These are phyloP conservation scores for Schizosaccharomyces lindneri DNA, from an alignment of 805 yeast species.

Conservation along the genomic window DNA sequence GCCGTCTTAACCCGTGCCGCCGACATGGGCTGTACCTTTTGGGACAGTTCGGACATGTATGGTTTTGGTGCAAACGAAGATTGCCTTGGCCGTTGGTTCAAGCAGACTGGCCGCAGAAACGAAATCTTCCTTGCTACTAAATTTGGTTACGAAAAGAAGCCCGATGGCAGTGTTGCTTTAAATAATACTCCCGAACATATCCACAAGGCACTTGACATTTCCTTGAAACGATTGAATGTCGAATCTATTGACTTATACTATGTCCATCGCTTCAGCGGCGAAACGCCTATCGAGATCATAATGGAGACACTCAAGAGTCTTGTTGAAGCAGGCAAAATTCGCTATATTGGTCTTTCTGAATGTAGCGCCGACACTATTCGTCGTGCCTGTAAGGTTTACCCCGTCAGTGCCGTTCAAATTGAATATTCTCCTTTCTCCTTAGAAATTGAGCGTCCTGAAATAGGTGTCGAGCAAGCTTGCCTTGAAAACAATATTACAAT, in stretches of 20 bases:
- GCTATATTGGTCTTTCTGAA: constrained; percentile 55
- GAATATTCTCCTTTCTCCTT: constrained; percentile 54
- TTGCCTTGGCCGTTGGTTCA: constrained; percentile 3
- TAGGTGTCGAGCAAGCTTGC: constrained; percentile 36
- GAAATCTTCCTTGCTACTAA: constrained; percentile 4
- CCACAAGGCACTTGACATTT: constrained; percentile 4
- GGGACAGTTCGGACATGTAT: constrained; percentile 5
- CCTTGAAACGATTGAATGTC: constrained; percentile 13
- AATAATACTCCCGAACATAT: constrained; percentile 7
- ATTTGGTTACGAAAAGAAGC: constrained; percentile 8
- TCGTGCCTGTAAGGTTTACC: constrained; percentile 29
- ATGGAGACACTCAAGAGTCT: constrained; percentile 30
- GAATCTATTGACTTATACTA: constrained; percentile 37
- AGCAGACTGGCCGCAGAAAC: constrained; percentile 4
- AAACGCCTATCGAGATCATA: constrained; percentile 32
- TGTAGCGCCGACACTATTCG: constrained; percentile 35
- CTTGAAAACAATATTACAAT: constrained; percentile 36
- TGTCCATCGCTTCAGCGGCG: constrained; percentile 42
- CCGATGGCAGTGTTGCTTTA: constrained; percentile 14
- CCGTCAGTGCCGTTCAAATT: constrained; percentile 46
- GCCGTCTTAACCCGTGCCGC: neutral
- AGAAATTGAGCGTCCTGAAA: constrained; percentile 26
- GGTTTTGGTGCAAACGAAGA: constrained; percentile 3
- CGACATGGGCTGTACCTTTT: constrained; percentile 4
- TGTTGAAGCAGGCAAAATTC: constrained; percentile 38